Base-by-base conservation (phyloP, 2,329 filamentous ascomycete genomes). In the Fusarium sp. region DNA sequence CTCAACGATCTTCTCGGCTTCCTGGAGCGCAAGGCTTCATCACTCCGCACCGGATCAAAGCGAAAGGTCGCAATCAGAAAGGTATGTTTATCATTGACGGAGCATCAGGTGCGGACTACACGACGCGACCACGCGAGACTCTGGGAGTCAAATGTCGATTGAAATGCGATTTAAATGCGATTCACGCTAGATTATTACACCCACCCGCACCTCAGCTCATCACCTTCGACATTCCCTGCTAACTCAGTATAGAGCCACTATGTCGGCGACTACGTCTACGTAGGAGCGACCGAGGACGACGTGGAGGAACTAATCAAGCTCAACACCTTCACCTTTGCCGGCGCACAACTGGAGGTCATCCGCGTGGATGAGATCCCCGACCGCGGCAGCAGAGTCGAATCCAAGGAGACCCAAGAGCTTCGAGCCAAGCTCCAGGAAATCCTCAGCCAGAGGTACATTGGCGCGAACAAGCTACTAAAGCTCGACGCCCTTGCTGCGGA, bases 401-500 rank as follows among this genome's bases (percentile, higher is more conserved):
- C 86, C 16, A 80, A 82, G 36, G 81, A 81, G 46, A 83, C 88
- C 3, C 81, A 86, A 54, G 87, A 91, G 70, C 85, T 89, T n/a
- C 90, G 90, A 77, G 83, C 86, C 23, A 89, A 90, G 70, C 86
- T 97, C 62, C 88, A 89, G 70, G 81, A 82, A 14, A 90, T 97
- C 67, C 85, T 99, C 13, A 86, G 86, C 59, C 86, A 87, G 58
- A 90, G 96, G 53, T 98, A 97, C 80, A 84, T 91, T 65, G 80
- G 85, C 14, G 83, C 84, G 6, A 83, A 84, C 57, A 97, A 96
- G 79, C 83, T 97, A 0, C 86, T 98, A 38, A 89, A 97, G 76
- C 87, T 99, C 9, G 93, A 93, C n/a, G 84, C 86, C 1, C 87
- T 98, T 9, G 90, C 87, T 31, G 83, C 86, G 51, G 95, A 98